Conservation (phyloP, 805 yeast genomes). For the Candida rishiriensis region DNA sequence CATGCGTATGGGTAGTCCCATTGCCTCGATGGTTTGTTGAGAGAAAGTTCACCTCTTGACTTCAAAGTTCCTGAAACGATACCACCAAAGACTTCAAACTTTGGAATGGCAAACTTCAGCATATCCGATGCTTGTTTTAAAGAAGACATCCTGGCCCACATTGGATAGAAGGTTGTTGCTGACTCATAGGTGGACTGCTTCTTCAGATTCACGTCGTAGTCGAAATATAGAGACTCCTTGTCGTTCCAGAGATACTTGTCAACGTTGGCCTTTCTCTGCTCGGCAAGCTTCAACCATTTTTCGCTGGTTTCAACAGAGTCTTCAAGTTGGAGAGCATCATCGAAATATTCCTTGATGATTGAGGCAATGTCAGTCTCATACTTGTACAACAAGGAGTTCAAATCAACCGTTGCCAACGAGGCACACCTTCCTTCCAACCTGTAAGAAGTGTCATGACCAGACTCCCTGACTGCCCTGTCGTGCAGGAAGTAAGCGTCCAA, state of each 20-base stretch:
- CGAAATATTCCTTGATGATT: conserved; percentile 52
- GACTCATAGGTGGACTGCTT: conserved; percentile 66
- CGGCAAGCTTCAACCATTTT: conserved; percentile 62
- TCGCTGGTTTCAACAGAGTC: conserved; percentile 41
- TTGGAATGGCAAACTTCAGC: conserved; percentile 52
- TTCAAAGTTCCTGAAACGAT: conserved; percentile 75
- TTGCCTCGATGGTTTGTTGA: conserved; percentile 81
- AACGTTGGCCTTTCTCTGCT: conserved; percentile 47
- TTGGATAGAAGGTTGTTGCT: conserved; percentile 88
- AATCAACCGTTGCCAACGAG: conserved; percentile 82
- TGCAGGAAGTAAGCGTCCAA: conserved; percentile 85
- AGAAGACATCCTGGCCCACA: conserved; percentile 76
- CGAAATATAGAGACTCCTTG: conserved; percentile 70
- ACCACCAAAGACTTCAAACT: conserved; percentile 86
- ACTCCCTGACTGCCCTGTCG: conserved; percentile 92
- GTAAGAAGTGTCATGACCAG: conserved; percentile 94
- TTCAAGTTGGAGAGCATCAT: conserved; percentile 41
- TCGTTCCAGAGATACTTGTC: conserved; percentile 82
- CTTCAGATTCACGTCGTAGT: conserved; percentile 63
- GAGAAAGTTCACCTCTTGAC: conserved; percentile 66
- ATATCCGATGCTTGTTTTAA: conserved; percentile 63
- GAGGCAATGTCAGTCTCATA: conserved; percentile 82
- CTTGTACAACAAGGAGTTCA: conserved; percentile 80
- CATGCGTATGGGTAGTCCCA: conserved; percentile 99
- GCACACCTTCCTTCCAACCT: conserved; percentile 90